Evolutionary conservation across 192 early-diverging fungal species (phyloP).

Genomic region (Mortierella antarctica): DNA sequence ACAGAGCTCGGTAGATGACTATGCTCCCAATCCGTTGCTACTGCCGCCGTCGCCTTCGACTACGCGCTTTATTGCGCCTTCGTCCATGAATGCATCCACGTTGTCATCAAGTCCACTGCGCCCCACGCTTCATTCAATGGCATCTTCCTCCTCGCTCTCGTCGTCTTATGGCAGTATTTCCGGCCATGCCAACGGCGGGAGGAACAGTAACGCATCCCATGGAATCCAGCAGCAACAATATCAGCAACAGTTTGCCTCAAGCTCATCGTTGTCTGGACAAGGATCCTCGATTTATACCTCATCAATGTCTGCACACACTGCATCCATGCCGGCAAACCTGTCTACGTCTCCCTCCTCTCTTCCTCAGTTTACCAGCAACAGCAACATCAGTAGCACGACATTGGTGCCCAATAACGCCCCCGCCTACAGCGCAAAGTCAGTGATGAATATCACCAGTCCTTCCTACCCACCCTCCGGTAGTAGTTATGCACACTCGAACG

Average conservation of each 20-base stretch:
- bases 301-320: conserved; percentile 8
- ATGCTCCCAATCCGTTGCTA: conserved; percentile 38
- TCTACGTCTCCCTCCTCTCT: conserved; percentile 29
- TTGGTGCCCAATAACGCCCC: background rate
- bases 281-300: conserved; percentile 5
- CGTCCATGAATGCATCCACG: conserved; percentile 25
- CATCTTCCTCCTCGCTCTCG: conserved; percentile 47
- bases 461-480: conserved; percentile 8
- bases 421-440: conserved; percentile 5
- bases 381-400: background rate
- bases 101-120: conserved; percentile 47
- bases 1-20: conserved; percentile 41
- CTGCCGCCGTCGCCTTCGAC: conserved; percentile 50
- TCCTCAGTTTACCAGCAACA: conserved; percentile 31
- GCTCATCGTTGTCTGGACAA: background rate
- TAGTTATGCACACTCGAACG: background rate
- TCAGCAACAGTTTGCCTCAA: conserved; percentile 1
- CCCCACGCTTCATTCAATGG: conserved; percentile 37
- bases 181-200: conserved; percentile 15
- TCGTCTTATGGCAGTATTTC: conserved; percentile 45
- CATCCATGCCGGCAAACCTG: conserved; percentile 2
- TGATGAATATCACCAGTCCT: conserved; percentile 20
- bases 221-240: conserved; percentile 14
- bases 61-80: conserved; percentile 39
- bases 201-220: conserved; percentile 21